A percentile compares a stretch with the other conserved stretches of the same genome.
Evolutionary conservation across 495 filamentous ascomycete genomes (phyloP).

Genomic region (Barbatosphaeria neglecta): DNA sequence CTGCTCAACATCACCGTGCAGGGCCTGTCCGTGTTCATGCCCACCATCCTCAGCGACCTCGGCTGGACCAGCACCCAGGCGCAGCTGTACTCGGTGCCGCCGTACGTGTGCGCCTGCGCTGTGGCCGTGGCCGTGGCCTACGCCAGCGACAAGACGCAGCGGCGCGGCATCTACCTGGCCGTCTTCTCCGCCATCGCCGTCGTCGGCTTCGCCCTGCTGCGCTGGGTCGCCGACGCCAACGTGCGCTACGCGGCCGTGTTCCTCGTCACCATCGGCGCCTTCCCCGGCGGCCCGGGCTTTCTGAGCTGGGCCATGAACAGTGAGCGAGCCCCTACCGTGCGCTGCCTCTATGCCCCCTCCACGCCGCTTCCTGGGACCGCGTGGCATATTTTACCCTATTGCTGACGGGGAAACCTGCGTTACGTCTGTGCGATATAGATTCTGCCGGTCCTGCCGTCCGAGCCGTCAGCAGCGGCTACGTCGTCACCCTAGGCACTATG

Average conservation of each 20-base stretch:
- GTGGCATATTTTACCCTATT: no score
- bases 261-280: slow-evolving; percentile 39
- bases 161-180: slow-evolving; percentile 50
- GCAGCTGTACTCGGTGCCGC: slow-evolving; percentile 40
- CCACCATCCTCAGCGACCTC: slow-evolving; percentile 35
- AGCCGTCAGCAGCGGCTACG: slow-evolving; percentile 40
- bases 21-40: slow-evolving; percentile 39
- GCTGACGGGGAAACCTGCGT: no score
- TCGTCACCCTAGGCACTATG: slow-evolving; percentile 43
- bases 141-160: slow-evolving; percentile 43
- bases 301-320: slow-evolving; percentile 46
- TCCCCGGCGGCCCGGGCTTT: slow-evolving; percentile 41
- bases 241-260: slow-evolving; percentile 32
- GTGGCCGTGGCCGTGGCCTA: slow-evolving; percentile 48
- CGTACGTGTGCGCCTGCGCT: slow-evolving; percentile 39
- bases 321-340: slow-evolving; percentile 6
- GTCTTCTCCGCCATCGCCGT: slow-evolving; percentile 32
- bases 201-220: slow-evolving; percentile 25
- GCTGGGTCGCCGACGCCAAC: slow-evolving; percentile 13
- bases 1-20: slow-evolving; percentile 42
- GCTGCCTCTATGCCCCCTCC: no score
- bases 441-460: slow-evolving; percentile 44
- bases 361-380: not conserved
- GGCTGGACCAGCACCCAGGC: slow-evolving; percentile 32
- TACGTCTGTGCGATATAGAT: slow-evolving; percentile 18